Conservation (phyloP, 495 filamentous ascomycete genomes). For the Hypoxylon fuscum region DNA sequence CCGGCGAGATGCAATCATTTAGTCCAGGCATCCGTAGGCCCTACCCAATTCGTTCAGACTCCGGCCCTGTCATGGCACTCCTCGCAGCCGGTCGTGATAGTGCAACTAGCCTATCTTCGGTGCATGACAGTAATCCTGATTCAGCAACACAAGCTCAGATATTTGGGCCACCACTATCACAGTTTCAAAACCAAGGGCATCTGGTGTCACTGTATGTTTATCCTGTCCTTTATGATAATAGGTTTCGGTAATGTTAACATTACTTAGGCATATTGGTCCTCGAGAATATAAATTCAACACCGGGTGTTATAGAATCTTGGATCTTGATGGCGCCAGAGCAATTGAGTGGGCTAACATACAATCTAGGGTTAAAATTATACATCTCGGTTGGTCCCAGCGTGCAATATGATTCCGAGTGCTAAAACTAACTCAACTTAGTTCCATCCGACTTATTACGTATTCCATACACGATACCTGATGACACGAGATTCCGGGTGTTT, state of each 20-base stretch:
- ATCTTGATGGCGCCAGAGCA: constrained; percentile 5
- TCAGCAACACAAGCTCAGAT: not conserved
- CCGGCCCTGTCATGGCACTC: constrained; percentile 23
- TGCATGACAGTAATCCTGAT: not conserved
- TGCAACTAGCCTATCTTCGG: not conserved
- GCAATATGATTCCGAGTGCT: too few species aligned
- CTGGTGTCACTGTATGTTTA: constrained; percentile 20
- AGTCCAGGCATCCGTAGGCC: constrained; percentile 1
- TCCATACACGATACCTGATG: constrained; percentile 34
- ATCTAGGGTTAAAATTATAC: constrained; percentile 6
- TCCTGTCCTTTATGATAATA: not conserved
- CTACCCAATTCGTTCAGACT: not conserved
- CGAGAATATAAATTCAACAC: constrained; percentile 15
- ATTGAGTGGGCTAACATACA: constrained; percentile 22
- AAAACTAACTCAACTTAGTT: constrained; percentile 22
- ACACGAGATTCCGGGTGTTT: constrained; percentile 10
- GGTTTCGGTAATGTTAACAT: constrained; percentile 7
- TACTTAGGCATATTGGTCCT: constrained; percentile 15
- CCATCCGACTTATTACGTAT: constrained; percentile 11
- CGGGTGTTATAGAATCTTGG: constrained; percentile 9
- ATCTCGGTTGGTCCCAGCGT: constrained; percentile 20
- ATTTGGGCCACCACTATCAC: constrained; percentile 6
- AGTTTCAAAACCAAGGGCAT: constrained; percentile 7
- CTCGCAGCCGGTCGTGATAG: constrained; percentile 1
- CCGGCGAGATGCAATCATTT: not conserved